Evolutionary conservation across 2,329 filamentous ascomycete species (phyloP).

Genomic region (Diaporthe destruens): DNA sequence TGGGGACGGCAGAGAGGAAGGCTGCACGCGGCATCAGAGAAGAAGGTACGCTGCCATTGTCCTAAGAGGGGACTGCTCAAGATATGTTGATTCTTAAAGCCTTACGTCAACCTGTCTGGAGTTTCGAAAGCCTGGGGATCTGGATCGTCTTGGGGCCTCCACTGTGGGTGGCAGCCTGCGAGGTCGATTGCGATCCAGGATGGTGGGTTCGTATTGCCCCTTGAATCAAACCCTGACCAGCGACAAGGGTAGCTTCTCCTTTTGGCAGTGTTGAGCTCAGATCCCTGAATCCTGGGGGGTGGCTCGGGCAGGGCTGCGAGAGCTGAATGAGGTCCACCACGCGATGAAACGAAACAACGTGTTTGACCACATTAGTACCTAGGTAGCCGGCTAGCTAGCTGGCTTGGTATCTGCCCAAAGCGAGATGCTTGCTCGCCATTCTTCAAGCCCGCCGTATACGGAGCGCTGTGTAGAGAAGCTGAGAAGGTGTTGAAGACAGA

Average conservation of each 20-base stretch:
- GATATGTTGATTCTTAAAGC: conserved; percentile 10
- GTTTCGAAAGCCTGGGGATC: conserved; percentile 22
- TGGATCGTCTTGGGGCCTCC: conserved; percentile 25
- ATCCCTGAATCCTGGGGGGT: conserved; percentile 31
- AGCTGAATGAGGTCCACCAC: background rate
- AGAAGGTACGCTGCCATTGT: background rate
- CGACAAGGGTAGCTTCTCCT: conserved; percentile 13
- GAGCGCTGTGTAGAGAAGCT: no score
- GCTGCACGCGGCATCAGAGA: background rate
- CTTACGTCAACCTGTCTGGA: conserved; percentile 34
- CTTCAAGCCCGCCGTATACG: background rate
- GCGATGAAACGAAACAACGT: conserved; percentile 33
- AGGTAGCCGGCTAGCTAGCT: background rate
- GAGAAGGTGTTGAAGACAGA: background rate
- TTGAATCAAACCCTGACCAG: conserved; percentile 29
- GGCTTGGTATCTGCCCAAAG: background rate
- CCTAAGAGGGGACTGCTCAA: background rate
- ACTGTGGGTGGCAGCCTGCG: conserved; percentile 25
- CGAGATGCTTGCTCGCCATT: background rate
- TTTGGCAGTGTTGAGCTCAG: conserved; percentile 10
- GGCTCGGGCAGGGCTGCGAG: conserved; percentile 19
- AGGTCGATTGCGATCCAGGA: conserved; percentile 25
- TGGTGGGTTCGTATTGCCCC: conserved; percentile 29
- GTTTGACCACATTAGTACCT: no score
- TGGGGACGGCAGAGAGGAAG: background rate